A percentile compares a stretch with the other conserved stretches of the same genome.
Conservation (phyloP, 768 basidiomycete species). For the Naganishia vaughanmartiniae region DNA sequence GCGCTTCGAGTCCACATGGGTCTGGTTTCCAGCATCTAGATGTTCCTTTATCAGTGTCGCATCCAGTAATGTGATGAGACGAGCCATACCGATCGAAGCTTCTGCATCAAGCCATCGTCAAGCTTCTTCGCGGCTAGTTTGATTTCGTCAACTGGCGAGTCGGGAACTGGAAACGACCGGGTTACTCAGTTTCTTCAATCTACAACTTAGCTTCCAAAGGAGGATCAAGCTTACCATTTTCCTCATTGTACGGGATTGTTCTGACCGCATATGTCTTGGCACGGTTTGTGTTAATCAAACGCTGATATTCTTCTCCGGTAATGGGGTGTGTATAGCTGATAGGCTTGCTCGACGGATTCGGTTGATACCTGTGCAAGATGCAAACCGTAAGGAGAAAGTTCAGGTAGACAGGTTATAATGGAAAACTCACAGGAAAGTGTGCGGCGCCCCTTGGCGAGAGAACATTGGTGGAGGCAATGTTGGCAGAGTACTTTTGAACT, state of each 20-base stretch:
- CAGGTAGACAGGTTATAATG: not conserved
- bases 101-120: constrained; percentile 57
- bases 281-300: constrained; percentile 67
- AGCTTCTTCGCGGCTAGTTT: constrained; percentile 64
- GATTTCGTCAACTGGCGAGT: constrained; percentile 58
- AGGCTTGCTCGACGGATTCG: constrained; percentile 70
- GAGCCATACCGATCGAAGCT: constrained; percentile 36
- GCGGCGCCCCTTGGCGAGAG: constrained; percentile 73
- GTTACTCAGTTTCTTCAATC: not conserved
- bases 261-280: constrained; percentile 18
- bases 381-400: not conserved
- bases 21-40: constrained; percentile 67
- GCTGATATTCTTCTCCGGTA: constrained; percentile 75
- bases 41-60: not conserved
- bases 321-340: constrained; percentile 67
- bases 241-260: constrained; percentile 62
- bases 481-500: constrained; percentile 9
- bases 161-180: constrained; percentile 35
- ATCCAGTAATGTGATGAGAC: not conserved
- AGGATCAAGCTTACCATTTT: constrained; percentile 39
- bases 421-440: constrained; percentile 59
- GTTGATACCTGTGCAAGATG: constrained; percentile 63
- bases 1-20: constrained; percentile 88
- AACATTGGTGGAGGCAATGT: constrained; percentile 82
- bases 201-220: too few relatives aligned